Evolutionary conservation across 345 rosid genomes (phyloP).

Genomic region (Microcos paniculata): DNA sequence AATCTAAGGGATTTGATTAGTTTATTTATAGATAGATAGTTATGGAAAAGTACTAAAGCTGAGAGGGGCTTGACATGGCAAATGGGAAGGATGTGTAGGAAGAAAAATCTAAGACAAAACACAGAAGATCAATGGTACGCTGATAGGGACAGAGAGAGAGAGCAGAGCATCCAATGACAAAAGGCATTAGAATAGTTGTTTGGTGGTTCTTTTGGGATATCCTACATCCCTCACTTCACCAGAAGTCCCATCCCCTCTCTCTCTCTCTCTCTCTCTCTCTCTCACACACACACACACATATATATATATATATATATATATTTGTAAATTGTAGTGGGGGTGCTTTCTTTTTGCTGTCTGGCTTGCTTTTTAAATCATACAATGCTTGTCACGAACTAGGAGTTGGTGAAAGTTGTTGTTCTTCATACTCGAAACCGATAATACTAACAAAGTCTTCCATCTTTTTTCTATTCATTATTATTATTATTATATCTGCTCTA

Average conservation of each 20-base stretch:
- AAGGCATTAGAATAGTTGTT: not conserved
- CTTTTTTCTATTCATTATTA: conserved; percentile 2
- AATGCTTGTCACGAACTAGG: conserved; percentile 28
- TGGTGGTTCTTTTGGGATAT: conserved; percentile 19
- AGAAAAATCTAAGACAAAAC: conserved; percentile 1
- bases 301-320: conserved; percentile 9
- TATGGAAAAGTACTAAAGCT: not conserved
- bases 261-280: conserved; percentile 14
- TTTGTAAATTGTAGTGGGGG: not conserved
- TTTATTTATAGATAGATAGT: too few relatives aligned
- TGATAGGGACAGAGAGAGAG: conserved; percentile 26
- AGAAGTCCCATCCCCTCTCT: conserved; percentile 18
- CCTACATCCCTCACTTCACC: conserved; percentile 17
- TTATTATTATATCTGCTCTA: conserved; percentile 10
- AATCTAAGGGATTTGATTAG: too few relatives aligned
- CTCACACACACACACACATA: not conserved
- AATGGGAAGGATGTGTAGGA: not conserved
- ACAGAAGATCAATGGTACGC: conserved; percentile 5
- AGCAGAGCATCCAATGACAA: conserved; percentile 44
- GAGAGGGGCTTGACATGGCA: not conserved
- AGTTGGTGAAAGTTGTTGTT: conserved; percentile 28
- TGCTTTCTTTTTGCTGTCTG: not conserved
- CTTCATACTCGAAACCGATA: conserved; percentile 48
- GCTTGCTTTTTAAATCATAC: not conserved
- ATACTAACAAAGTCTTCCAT: conserved; percentile 4